These are phyloP conservation scores for Phytopythium sindhum DNA, from an alignment of 352 stramenopile species.

Conservation along the genomic window DNA sequence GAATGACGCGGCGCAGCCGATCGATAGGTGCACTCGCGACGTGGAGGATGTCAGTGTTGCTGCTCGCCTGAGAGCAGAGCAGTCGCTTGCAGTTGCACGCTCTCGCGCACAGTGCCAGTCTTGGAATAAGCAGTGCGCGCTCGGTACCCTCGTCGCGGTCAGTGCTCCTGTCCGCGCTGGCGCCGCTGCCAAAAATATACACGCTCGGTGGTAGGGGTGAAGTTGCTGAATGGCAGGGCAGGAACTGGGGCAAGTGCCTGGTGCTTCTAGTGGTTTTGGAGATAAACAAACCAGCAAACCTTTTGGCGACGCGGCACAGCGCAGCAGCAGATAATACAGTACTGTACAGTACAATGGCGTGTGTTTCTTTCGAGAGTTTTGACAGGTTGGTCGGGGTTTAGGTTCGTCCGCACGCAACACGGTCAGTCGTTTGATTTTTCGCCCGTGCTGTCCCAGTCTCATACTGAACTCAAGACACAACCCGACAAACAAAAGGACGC, in stretches of 20 bases:
- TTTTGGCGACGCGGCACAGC: background rate
- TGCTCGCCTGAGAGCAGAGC: background rate
- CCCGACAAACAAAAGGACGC: background rate
- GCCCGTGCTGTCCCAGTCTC: slow-evolving; percentile 1
- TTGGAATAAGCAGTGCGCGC: background rate
- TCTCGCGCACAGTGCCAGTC: slow-evolving; percentile 1
- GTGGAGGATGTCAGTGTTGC: background rate
- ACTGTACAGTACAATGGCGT: background rate
- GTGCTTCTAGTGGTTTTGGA: too few species aligned
- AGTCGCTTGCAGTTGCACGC: background rate
- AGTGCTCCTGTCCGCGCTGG: background rate
- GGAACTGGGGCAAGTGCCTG: background rate
- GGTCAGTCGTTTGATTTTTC: background rate
- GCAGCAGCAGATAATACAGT: too few species aligned
- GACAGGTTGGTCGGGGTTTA: slow-evolving; percentile 6
- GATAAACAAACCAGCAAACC: too few species aligned
- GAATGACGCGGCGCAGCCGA: background rate
- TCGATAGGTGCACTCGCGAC: background rate
- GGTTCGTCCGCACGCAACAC: slow-evolving; percentile 7
- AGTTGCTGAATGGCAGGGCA: slow-evolving; percentile 10
- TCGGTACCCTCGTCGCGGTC: background rate
- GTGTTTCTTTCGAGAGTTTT: slow-evolving; percentile 3
- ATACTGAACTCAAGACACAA: slow-evolving; percentile 1
- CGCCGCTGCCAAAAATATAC: slow-evolving; percentile 2
- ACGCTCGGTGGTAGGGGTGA: slow-evolving; percentile 8